Evolutionary conservation across 371 early-diverging fungal species (phyloP).

Genomic region (Mucor mucedo): DNA sequence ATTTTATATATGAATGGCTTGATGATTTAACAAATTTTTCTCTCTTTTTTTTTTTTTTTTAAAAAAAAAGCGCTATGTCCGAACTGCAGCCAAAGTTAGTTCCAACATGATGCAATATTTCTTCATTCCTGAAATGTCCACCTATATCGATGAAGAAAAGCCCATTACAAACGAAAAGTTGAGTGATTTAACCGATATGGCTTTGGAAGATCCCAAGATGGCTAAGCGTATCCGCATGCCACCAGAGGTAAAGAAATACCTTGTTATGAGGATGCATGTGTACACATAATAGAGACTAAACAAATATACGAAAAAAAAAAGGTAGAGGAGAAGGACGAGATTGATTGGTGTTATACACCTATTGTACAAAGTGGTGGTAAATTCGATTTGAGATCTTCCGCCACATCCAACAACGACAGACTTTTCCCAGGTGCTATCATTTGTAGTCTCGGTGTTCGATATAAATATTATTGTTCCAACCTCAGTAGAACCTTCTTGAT

Average conservation of each 20-base stretch:
- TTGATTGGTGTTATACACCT: constrained; percentile 96
- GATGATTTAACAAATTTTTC: neutral
- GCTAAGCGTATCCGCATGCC: constrained; percentile 70
- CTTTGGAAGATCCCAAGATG: constrained; percentile 72
- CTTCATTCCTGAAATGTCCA: constrained; percentile 84
- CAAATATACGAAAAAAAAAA: neutral
- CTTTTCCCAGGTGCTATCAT: constrained; percentile 90
- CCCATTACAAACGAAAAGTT: constrained; percentile 88
- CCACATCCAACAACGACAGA: constrained; percentile 70
- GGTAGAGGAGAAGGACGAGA: constrained; percentile 46
- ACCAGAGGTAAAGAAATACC: constrained; percentile 57
- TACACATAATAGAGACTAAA: neutral
- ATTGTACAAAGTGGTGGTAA: constrained; percentile 97
- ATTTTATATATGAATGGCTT: neutral
- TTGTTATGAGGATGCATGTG: neutral
- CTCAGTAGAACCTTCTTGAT: constrained; percentile 93
- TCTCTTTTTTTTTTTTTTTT: neutral
- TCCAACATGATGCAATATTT: constrained; percentile 83
- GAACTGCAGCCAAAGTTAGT: constrained; percentile 76
- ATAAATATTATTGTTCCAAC: constrained; percentile 93
- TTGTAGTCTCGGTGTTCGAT: constrained; percentile 92
- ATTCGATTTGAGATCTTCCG: constrained; percentile 87
- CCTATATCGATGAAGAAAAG: constrained; percentile 87
- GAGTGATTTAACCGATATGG: constrained; percentile 76
- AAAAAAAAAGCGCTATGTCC: constrained; percentile 64